Evolutionary conservation across 2,329 filamentous ascomycete genomes (phyloP).

Genomic region (Aspergillus pseudoglaucus): DNA sequence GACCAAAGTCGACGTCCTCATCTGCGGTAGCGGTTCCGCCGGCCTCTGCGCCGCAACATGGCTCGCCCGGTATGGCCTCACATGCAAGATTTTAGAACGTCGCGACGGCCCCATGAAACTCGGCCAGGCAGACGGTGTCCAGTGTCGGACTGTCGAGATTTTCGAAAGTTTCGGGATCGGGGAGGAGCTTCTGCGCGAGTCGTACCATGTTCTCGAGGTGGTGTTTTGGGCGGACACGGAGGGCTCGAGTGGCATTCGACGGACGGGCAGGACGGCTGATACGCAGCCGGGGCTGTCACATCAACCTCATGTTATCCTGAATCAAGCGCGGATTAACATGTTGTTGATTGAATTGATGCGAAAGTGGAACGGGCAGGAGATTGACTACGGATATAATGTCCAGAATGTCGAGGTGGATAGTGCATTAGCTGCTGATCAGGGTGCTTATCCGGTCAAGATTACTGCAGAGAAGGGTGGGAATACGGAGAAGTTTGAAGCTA

Average conservation of each 20-base stretch:
- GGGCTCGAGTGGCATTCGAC: conserved; percentile 35
- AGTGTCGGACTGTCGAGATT: conserved; percentile 56
- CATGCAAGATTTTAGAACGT: conserved; percentile 53
- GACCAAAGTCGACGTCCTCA: conserved; percentile 47
- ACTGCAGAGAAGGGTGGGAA: conserved; percentile 37
- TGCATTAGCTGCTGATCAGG: conserved; percentile 25
- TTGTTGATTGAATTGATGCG: conserved; percentile 49
- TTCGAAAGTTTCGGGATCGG: conserved; percentile 55
- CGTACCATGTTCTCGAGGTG: conserved; percentile 54
- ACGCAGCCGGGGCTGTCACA: conserved; percentile 49
- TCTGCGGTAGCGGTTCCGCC: conserved; percentile 56
- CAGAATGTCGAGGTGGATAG: conserved; percentile 47
- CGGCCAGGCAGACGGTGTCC: conserved; percentile 60
- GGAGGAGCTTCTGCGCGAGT: conserved; percentile 49
- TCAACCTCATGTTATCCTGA: conserved; percentile 52
- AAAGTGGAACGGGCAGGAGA: conserved; percentile 34
- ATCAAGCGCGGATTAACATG: conserved; percentile 50
- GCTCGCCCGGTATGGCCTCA: conserved; percentile 53
- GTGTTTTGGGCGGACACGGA: conserved; percentile 48
- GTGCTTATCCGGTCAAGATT: conserved; percentile 42
- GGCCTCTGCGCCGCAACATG: conserved; percentile 56
- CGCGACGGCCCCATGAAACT: conserved; percentile 48
- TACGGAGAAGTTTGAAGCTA: conserved; percentile 39
- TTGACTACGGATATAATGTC: conserved; percentile 53
- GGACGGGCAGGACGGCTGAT: conserved; percentile 48